Evolutionary conservation across 495 filamentous ascomycete species (phyloP), one percentile per base, ranked within the genome.

Genomic region (Aspergillus nidulans): DNA sequence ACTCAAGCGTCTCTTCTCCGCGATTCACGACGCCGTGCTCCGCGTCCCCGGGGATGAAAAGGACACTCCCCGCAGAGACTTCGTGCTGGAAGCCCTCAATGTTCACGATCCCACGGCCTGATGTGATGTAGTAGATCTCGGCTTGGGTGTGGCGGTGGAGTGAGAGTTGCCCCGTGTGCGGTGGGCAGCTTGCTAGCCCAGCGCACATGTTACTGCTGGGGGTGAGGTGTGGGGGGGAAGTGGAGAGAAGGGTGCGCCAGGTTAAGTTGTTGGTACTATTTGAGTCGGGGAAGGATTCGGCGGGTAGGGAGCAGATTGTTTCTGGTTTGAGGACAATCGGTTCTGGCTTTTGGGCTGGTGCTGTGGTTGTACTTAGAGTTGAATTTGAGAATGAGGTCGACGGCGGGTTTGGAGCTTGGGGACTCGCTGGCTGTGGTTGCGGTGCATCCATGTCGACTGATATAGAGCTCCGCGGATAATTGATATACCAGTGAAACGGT

Each of bases 161-260:
- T 28, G 68, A 68, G 1, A 73, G 62, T 40, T 64, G 56, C 2
- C 70, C 69, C 10, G 56, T 63, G 3, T 15, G 1, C 0, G 66
- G 53, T 0, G 64, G 65, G 30, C 62, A 71, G 24, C 60, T 36
- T 1, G 66, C 72, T 6, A 75, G 68, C 1, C 70, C 70, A 1
- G 66, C 70, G 24, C 42, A 58, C 2, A 75, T 49, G 46, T 68
- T 62, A 38, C 49, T 62, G 0, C 63, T 62, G 8, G 60, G 45
- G 1, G 69, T 73, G 4, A n/a, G n/a, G 32, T 57, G 24, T 1
- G 67, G 63, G 0, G 42, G n/a, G n/a, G n/a, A n/a, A n/a, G n/a
- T 36, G 6, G 70, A 69, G 40, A 75, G 58, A 4, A 75, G 63
- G 13, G 70, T 72, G 42, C 67, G 70, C 72, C 70, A 75, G 9